Conservation (phyloP, 257 asterid genomes). For the Salvia hispanica region DNA sequence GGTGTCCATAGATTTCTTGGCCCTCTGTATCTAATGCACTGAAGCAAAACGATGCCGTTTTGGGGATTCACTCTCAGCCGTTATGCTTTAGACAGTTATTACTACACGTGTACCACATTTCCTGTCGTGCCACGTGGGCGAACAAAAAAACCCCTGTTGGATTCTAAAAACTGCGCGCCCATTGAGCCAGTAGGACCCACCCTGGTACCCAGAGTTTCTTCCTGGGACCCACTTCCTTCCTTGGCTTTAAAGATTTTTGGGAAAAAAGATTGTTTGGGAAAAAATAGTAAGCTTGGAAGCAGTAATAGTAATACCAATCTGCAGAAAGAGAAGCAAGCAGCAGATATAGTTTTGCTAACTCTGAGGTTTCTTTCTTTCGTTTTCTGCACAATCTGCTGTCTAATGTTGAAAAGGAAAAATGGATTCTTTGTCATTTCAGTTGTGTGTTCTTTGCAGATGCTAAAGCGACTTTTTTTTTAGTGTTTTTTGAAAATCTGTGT, state of each 20-base stretch:
- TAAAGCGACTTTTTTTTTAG: slow-evolving; percentile 4
- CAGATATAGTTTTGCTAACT: slow-evolving; percentile 27
- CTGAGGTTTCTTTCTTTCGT: slow-evolving; percentile 26
- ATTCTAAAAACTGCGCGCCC: slow-evolving; percentile 37
- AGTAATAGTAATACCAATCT: slow-evolving; percentile 33
- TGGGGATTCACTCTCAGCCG: slow-evolving; percentile 19
- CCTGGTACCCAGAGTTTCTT: slow-evolving; percentile 19
- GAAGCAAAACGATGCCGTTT: slow-evolving; percentile 27
- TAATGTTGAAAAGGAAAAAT: not conserved
- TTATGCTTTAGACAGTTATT: slow-evolving; percentile 32
- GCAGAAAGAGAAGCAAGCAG: slow-evolving; percentile 35
- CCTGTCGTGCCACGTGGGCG: slow-evolving; percentile 41
- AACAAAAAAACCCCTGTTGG: slow-evolving; percentile 22
- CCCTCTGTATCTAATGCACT: not conserved
- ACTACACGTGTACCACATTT: slow-evolving; percentile 36
- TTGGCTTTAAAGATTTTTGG: slow-evolving; percentile 28
- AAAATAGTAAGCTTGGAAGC: slow-evolving; percentile 30
- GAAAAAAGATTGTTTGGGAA: slow-evolving; percentile 33
- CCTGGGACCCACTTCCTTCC: slow-evolving; percentile 33
- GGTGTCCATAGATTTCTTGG: slow-evolving; percentile 4
- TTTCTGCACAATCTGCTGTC: slow-evolving; percentile 23
- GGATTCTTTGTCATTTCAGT: slow-evolving; percentile 10
- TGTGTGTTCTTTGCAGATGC: slow-evolving; percentile 9
- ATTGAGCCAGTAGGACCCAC: slow-evolving; percentile 29
- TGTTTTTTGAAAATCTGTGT: slow-evolving; percentile 26